Evolutionary conservation across 2,329 filamentous ascomycete species (phyloP).

Genomic region (Emmonsia crescens): DNA sequence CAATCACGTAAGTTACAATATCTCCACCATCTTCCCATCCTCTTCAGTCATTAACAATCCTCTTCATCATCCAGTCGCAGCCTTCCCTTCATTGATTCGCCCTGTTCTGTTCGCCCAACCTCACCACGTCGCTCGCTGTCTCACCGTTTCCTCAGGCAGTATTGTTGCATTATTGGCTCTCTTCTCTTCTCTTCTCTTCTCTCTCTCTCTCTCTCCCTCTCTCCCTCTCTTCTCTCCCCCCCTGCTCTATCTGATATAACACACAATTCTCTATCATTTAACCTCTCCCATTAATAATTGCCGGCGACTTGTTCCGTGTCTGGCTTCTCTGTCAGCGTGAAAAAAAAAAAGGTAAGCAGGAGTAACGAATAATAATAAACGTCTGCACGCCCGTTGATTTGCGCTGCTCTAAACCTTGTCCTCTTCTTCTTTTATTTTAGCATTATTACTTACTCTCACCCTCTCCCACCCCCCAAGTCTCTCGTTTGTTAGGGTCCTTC

Average conservation of each 20-base stretch:
- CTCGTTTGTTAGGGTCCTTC: background rate
- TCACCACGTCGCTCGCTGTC: background rate
- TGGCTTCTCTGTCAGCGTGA: background rate
- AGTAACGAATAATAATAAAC: background rate
- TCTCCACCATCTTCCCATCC: background rate
- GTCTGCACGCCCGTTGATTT: background rate
- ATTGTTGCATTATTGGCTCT: background rate
- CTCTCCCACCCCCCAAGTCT: background rate
- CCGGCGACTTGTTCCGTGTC: background rate
- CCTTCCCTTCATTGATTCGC: background rate
- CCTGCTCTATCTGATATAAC: background rate
- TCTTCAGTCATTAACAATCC: background rate
- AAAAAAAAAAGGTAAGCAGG: background rate
- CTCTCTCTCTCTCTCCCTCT: background rate
- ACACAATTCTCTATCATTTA: background rate
- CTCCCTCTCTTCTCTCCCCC: background rate
- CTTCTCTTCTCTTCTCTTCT: background rate
- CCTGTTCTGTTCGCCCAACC: background rate
- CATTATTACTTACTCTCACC: background rate
- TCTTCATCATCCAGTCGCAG: background rate
- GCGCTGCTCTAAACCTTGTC: background rate
- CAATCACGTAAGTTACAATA: no score
- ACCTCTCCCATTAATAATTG: background rate
- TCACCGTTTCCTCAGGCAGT: background rate
- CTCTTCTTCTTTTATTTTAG: background rate